These are phyloP conservation scores for Crithidia expoeki DNA, from an alignment of 208 protist species.

Conservation along the genomic window DNA sequence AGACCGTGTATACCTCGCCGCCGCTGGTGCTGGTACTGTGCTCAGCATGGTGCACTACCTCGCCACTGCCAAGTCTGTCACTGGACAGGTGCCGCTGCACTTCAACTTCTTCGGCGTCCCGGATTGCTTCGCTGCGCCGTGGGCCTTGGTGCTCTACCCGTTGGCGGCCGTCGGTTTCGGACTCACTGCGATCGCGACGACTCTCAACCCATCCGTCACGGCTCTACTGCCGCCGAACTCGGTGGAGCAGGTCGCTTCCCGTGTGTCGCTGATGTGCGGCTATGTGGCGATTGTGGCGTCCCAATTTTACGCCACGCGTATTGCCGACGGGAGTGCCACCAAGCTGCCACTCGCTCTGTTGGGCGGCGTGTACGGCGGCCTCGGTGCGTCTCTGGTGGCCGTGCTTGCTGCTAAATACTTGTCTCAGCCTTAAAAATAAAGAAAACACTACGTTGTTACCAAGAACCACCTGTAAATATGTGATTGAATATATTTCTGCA, in stretches of 20 bases:
- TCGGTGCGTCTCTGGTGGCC: not conserved
- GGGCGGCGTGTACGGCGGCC: not conserved
- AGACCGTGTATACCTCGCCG: constrained; percentile 14
- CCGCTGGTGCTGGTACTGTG: constrained; percentile 6
- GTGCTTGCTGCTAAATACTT: not conserved
- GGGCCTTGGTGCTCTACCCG: constrained; percentile 24
- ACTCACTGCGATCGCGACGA: not conserved
- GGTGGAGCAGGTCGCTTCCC: constrained; percentile 13
- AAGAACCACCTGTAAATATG: too few species aligned
- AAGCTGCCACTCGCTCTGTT: constrained; percentile 1
- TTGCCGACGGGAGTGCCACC: constrained; percentile 2
- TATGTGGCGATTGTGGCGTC: not conserved
- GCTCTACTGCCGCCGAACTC: constrained; percentile 2
- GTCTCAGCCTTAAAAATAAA: not conserved
- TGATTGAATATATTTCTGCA: too few species aligned
- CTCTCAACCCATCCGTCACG: not conserved
- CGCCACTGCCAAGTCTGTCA: constrained; percentile 5
- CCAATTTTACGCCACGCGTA: constrained; percentile 13
- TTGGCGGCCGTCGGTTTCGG: not conserved
- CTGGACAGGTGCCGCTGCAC: constrained; percentile 20
- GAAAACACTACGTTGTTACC: too few species aligned
- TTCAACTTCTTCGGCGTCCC: constrained; percentile 34
- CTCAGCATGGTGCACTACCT: constrained; percentile 32
- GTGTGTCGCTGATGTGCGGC: constrained; percentile 7
- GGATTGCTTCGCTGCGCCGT: constrained; percentile 19